These are phyloP conservation scores for Lolium perenne DNA, from an alignment of 176 grass and related monocot genomes.

Conservation along the genomic window DNA sequence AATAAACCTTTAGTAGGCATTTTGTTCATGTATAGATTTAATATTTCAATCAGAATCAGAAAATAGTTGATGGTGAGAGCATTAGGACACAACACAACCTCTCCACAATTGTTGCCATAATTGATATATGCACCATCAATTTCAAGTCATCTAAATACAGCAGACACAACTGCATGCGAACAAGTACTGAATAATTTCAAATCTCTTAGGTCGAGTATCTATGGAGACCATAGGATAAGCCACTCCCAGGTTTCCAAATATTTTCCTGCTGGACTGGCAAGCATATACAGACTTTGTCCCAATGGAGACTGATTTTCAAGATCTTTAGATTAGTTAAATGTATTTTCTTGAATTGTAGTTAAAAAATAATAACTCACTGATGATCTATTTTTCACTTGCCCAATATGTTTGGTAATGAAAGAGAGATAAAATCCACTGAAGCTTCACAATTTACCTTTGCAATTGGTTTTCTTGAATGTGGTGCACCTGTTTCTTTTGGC, in stretches of 20 bases:
- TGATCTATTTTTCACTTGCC: neutral
- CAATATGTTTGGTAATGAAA: slow-evolving; percentile 19
- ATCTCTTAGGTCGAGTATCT: neutral
- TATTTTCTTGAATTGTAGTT: slow-evolving; percentile 2
- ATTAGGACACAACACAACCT: neutral
- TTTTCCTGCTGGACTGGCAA: neutral
- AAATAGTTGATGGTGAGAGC: neutral
- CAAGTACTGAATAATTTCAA: neutral
- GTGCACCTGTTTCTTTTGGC: slow-evolving; percentile 57
- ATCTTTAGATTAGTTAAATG: neutral
- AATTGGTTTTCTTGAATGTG: slow-evolving; percentile 56
- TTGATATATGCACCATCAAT: neutral
- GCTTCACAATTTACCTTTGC: slow-evolving; percentile 58
- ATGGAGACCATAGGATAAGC: neutral
- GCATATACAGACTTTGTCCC: neutral
- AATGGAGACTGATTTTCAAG: neutral
- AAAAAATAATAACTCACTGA: neutral
- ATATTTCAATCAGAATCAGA: neutral
- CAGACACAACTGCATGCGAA: slow-evolving; percentile 10
- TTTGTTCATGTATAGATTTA: neutral
- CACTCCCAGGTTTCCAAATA: neutral
- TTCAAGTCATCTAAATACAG: neutral
- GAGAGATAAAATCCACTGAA: slow-evolving; percentile 16
- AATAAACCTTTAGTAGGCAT: neutral
- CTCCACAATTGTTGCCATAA: neutral